Conservation (phyloP, 768 basidiomycete genomes). For the Cystobasidium onofrii region DNA sequence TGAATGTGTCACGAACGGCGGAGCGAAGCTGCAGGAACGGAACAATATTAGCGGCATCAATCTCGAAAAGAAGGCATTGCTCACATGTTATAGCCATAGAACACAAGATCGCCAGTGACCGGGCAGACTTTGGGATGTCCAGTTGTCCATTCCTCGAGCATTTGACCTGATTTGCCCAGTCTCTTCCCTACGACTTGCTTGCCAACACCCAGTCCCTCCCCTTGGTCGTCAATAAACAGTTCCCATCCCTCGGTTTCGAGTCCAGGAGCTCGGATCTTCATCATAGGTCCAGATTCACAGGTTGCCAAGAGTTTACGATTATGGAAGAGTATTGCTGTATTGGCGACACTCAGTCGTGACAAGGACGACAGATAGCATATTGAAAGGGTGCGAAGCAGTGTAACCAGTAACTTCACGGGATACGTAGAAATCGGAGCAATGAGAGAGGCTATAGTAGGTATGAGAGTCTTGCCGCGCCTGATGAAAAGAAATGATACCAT, state of each 20-base stretch:
- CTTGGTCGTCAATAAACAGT: slow-evolving; percentile 35
- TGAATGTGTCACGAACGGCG: slow-evolving; percentile 41
- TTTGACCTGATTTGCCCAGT: slow-evolving; percentile 28
- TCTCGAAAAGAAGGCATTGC: too few relatives aligned
- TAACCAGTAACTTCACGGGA: slow-evolving; percentile 42
- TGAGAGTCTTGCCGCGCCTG: slow-evolving; percentile 35
- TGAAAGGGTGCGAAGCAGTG: slow-evolving; percentile 44
- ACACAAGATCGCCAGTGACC: slow-evolving; percentile 41
- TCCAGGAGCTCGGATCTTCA: slow-evolving; percentile 46
- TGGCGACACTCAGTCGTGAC: slow-evolving; percentile 42
- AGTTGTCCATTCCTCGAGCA: slow-evolving; percentile 39
- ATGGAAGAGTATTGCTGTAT: slow-evolving; percentile 46
- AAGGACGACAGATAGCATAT: slow-evolving; percentile 42
- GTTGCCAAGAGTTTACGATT: slow-evolving; percentile 46
- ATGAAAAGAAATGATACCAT: too few relatives aligned
- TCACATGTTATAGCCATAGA: slow-evolving; percentile 34
- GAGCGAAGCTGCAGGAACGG: slow-evolving; percentile 39
- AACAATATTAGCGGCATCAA: too few relatives aligned
- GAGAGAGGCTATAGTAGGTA: slow-evolving; percentile 45
- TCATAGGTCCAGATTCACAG: slow-evolving; percentile 47
- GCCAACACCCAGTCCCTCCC: slow-evolving; percentile 30
- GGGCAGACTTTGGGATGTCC: slow-evolving; percentile 41
- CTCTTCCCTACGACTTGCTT: slow-evolving; percentile 34
- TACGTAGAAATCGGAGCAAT: slow-evolving; percentile 46
- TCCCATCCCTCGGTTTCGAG: slow-evolving; percentile 47